Percentiles rank a stretch among this genome's conserved stretches.
phyloP scores from a whole-genome alignment of 345 rosid genomes.

The Ailanthus altissimus region DNA sequence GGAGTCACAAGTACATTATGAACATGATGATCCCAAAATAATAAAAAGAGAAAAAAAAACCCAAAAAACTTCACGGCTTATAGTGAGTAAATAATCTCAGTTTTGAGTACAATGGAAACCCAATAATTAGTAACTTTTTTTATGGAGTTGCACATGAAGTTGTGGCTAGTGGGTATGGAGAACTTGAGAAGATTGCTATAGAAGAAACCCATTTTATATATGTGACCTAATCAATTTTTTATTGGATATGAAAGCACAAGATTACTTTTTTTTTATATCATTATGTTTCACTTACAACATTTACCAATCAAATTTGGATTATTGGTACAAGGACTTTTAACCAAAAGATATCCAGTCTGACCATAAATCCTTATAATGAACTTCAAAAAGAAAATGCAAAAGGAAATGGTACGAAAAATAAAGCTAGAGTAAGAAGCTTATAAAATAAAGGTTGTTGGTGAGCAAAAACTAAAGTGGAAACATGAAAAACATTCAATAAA shows the following conservation, averaged over 20 bases:
- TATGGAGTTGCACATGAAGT: too few species aligned
- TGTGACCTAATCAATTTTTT: not conserved
- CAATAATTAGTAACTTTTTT: conserved; percentile 6
- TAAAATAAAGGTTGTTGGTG: conserved; percentile 1
- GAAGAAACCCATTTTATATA: not conserved
- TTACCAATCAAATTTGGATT: not conserved
- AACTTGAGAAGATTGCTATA: not conserved
- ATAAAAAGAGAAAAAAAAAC: too few species aligned
- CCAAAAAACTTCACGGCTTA: too few species aligned
- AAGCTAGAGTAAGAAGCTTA: not conserved
- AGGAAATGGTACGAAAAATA: not conserved
- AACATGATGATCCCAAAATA: not conserved
- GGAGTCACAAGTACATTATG: not conserved
- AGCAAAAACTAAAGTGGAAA: conserved; percentile 9
- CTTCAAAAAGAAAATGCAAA: not conserved
- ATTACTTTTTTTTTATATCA: not conserved
- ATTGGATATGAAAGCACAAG: conserved; percentile 1
- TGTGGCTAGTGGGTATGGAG: not conserved
- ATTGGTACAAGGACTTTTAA: not conserved
- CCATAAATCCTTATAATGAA: not conserved
- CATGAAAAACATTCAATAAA: not conserved
- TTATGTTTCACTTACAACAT: not conserved
- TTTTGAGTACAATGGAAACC: not conserved
- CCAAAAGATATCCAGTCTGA: not conserved
- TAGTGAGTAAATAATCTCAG: not conserved